Evolutionary conservation across 2,329 filamentous ascomycete species (phyloP).

Genomic region (Aphanocladium album): DNA sequence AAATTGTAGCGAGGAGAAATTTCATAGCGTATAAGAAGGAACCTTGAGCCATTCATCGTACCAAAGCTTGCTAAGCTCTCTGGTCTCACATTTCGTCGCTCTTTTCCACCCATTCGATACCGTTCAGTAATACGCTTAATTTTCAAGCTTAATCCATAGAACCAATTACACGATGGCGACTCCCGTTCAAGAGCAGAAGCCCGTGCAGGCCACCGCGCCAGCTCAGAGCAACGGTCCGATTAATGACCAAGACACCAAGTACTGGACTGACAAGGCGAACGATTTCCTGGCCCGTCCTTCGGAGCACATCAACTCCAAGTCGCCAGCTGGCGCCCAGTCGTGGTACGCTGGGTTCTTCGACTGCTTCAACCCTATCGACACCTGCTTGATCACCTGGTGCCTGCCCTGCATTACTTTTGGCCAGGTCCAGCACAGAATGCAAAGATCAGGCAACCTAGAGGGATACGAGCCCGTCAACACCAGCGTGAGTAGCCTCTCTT

Average conservation of each 20-base stretch:
- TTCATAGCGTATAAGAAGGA: neutral
- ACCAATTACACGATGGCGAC: neutral
- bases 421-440: constrained; percentile 42
- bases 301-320: constrained; percentile 39
- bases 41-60: neutral
- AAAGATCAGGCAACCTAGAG: constrained; percentile 33
- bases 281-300: constrained; percentile 36
- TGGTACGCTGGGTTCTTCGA: constrained; percentile 39
- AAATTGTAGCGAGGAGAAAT: neutral
- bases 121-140: neutral
- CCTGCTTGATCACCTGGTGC: constrained; percentile 41
- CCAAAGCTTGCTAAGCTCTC: neutral
- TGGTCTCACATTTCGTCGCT: neutral
- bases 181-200: neutral
- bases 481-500: constrained; percentile 29
- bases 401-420: constrained; percentile 45
- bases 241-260: constrained; percentile 37
- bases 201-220: neutral
- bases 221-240: constrained; percentile 27
- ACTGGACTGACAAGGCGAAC: constrained; percentile 41
- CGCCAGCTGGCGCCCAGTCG: constrained; percentile 30
- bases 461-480: constrained; percentile 44
- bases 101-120: neutral
- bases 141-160: neutral
- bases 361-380: constrained; percentile 40